Percentiles rank a stretch among this genome's conserved stretches.
Evolutionary conservation across 2,329 filamentous ascomycete genomes (phyloP).

Genomic region (Curvularia sp.): DNA sequence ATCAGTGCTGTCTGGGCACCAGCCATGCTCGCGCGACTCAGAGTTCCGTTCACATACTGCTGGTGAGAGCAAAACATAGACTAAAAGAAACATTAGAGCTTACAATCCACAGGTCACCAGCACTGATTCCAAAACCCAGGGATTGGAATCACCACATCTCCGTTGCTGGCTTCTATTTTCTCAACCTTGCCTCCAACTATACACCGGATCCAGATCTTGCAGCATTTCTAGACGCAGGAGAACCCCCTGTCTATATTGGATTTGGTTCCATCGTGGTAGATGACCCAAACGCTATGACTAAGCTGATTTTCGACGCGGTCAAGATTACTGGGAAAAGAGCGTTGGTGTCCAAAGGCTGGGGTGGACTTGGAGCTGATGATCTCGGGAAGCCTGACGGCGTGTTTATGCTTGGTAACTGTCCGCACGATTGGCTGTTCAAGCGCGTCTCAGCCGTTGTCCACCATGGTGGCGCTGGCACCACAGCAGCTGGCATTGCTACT

Average conservation of each 20-base stretch:
- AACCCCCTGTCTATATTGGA: slow-evolving; percentile 52
- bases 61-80: slow-evolving; percentile 60
- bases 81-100: background rate
- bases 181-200: slow-evolving; percentile 50
- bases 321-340: slow-evolving; percentile 72
- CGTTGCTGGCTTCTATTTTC: slow-evolving; percentile 52
- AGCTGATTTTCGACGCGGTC: slow-evolving; percentile 52
- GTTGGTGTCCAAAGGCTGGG: slow-evolving; percentile 87
- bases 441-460: slow-evolving; percentile 83
- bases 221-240: slow-evolving; percentile 49
- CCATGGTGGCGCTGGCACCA: slow-evolving; percentile 87
- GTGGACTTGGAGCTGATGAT: slow-evolving; percentile 75
- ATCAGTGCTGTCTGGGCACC: slow-evolving; percentile 84
- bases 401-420: slow-evolving; percentile 83
- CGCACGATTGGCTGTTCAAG: slow-evolving; percentile 89
- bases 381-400: slow-evolving; percentile 73
- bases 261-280: slow-evolving; percentile 54
- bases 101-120: slow-evolving; percentile 42
- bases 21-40: slow-evolving; percentile 75
- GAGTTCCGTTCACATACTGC: slow-evolving; percentile 87
- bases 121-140: slow-evolving; percentile 55
- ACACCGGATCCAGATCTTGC: slow-evolving; percentile 50
- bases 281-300: slow-evolving; percentile 52
- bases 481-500: slow-evolving; percentile 81
- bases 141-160: slow-evolving; percentile 55